Evolutionary conservation across 345 rosid genomes (phyloP).

Genomic region (Rhizophora apiculata): DNA sequence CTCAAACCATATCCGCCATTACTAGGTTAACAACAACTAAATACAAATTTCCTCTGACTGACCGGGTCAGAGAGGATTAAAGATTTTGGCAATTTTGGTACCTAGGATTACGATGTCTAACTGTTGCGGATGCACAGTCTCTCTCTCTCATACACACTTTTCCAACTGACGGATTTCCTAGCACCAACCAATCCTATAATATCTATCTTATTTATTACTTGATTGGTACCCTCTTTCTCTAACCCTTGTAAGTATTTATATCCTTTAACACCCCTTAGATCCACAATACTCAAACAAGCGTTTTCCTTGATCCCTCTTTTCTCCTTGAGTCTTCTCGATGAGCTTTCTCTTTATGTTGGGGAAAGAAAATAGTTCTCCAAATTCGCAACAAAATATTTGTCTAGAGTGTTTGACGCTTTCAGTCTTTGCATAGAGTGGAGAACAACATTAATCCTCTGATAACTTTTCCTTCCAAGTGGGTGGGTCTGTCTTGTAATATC

Average conservation of each 20-base stretch:
- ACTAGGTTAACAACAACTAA: not conserved
- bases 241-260: slow-evolving; percentile 29
- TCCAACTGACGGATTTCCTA: slow-evolving; percentile 20
- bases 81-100: slow-evolving; percentile 39
- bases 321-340: not conserved
- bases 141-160: slow-evolving; percentile 13
- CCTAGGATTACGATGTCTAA: slow-evolving; percentile 56
- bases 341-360: not conserved
- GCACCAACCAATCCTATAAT: slow-evolving; percentile 31
- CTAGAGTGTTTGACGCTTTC: not conserved
- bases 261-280: slow-evolving; percentile 20
- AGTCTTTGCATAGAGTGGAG: slow-evolving; percentile 10
- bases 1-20: slow-evolving; percentile 17
- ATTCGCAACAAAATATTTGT: not conserved
- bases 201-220: slow-evolving; percentile 24
- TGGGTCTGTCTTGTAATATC: slow-evolving; percentile 23
- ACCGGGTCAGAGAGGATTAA: slow-evolving; percentile 33
- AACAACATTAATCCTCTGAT: not conserved
- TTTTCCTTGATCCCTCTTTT: not conserved
- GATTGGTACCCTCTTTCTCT: not conserved
- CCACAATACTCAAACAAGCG: not conserved
- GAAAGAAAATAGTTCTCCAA: not conserved
- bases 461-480: slow-evolving; percentile 23
- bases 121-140: slow-evolving; percentile 40
- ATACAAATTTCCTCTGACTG: slow-evolving; percentile 3